Percentiles rank a stretch among this genome's conserved stretches.
Conservation (phyloP, 495 filamentous ascomycete species). For the Aspergillus nidulans region DNA sequence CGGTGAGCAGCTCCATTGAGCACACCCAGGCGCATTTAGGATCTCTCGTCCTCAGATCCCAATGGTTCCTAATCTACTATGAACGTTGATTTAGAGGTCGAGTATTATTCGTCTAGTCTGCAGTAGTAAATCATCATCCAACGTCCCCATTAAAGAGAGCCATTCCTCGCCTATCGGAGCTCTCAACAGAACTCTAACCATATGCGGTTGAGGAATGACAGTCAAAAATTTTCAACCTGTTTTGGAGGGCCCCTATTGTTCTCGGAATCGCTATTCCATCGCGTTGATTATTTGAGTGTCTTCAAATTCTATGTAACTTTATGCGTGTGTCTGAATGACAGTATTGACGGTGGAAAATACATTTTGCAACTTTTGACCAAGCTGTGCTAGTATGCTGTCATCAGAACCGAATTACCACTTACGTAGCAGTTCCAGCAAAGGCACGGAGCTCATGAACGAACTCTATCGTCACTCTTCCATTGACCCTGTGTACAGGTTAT, state of each 20-base stretch:
- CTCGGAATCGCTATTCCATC: neutral
- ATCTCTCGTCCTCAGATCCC: neutral
- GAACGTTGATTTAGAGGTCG: neutral
- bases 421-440: conserved; percentile 1
- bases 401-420: neutral
- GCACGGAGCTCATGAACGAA: neutral
- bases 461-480: neutral
- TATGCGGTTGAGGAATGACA: neutral
- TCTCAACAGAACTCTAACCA: neutral
- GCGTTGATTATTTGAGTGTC: too few species aligned
- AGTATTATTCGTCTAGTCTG: neutral
- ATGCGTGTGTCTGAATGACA: neutral
- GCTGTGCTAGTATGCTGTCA: neutral
- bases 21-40: neutral
- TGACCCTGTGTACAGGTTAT: too few species aligned
- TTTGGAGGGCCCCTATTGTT: neutral
- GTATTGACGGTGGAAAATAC: neutral
- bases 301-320: neutral
- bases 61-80: too few species aligned
- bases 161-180: neutral
- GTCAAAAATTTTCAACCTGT: neutral
- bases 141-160: neutral
- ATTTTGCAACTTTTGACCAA: neutral
- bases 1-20: conserved; percentile 1
- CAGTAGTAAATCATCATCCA: neutral